phyloP scores from a whole-genome alignment of 2,329 filamentous ascomycete genomes.

The Zymoseptoria tritici region DNA sequence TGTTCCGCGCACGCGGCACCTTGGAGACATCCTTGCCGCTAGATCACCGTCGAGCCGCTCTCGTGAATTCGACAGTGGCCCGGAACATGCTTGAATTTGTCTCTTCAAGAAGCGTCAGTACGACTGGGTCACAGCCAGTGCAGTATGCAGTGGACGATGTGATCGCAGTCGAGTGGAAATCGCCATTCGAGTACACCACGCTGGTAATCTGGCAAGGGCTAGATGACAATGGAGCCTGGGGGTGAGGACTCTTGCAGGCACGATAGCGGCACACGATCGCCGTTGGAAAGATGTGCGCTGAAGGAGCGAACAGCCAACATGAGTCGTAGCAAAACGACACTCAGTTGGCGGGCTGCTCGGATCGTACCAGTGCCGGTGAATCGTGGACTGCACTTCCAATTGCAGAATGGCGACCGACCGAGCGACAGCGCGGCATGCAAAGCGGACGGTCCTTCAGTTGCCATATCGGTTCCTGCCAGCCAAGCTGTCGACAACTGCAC shows the following conservation, averaged over 20 bases:
- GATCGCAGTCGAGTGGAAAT: slow-evolving; percentile 5
- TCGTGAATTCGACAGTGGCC: too few species aligned
- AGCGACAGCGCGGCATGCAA: too few species aligned
- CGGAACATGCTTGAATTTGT: too few species aligned
- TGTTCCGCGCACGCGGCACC: too few species aligned
- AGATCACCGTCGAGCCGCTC: too few species aligned
- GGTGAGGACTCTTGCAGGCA: slow-evolving; percentile 2
- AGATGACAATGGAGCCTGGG: too few species aligned
- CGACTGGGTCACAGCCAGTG: not conserved
- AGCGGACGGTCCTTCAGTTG: slow-evolving; percentile 4
- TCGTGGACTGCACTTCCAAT: slow-evolving; percentile 8
- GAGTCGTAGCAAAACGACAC: slow-evolving; percentile 3
- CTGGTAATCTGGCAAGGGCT: slow-evolving; percentile 10
- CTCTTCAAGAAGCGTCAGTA: too few species aligned
- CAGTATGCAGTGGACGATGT: slow-evolving; percentile 3
- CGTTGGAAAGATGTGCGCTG: not conserved
- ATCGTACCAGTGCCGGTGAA: slow-evolving; percentile 1
- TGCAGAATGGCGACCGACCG: slow-evolving; percentile 14
- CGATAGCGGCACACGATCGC: not conserved
- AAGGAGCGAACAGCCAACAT: slow-evolving; percentile 7
- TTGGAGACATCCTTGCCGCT: too few species aligned
- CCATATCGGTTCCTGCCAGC: not conserved
- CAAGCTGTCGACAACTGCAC: not conserved
- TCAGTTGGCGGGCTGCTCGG: slow-evolving; percentile 9
- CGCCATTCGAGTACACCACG: slow-evolving; percentile 5